phyloP scores from a whole-genome alignment of 331 rosid species.

The Stylosanthes scabra region DNA sequence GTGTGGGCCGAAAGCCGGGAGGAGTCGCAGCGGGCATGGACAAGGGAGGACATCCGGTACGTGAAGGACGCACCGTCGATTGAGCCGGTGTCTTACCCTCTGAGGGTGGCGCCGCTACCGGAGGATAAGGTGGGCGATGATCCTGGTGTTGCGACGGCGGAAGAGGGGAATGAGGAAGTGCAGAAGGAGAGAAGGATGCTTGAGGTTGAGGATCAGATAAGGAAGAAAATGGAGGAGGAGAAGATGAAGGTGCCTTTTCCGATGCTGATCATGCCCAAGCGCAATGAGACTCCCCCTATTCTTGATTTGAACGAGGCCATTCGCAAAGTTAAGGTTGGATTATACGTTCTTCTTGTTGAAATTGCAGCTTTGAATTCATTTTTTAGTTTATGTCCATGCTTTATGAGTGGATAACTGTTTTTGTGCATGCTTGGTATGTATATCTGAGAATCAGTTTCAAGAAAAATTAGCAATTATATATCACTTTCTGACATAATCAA shows the following conservation, averaged over 20 bases:
- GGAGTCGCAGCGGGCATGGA: conserved; percentile 52
- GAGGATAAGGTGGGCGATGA: conserved; percentile 50
- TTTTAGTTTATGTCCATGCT: too few species aligned
- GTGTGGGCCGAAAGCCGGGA: conserved; percentile 32
- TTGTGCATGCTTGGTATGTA: too few species aligned
- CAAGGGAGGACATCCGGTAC: conserved; percentile 77
- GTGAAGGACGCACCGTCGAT: conserved; percentile 67
- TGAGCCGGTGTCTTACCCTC: conserved; percentile 65
- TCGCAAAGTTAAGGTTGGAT: conserved; percentile 82
- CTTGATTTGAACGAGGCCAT: conserved; percentile 83
- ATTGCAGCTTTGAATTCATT: not conserved
- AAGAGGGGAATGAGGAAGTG: conserved; percentile 39
- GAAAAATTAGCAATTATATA: too few species aligned
- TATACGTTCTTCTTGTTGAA: not conserved
- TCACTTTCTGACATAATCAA: too few species aligned
- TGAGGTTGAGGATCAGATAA: conserved; percentile 48
- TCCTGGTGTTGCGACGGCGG: conserved; percentile 2
- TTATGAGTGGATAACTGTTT: too few species aligned
- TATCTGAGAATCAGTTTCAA: too few species aligned
- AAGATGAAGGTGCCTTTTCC: conserved; percentile 75
- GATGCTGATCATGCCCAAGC: conserved; percentile 60
- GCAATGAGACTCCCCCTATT: conserved; percentile 68
- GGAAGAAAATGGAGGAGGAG: conserved; percentile 68
- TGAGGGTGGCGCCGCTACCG: conserved; percentile 83
- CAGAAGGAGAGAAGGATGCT: conserved; percentile 61